Conservation (phyloP, 495 filamentous ascomycete genomes). For the Saxophila tyrrhenica region DNA sequence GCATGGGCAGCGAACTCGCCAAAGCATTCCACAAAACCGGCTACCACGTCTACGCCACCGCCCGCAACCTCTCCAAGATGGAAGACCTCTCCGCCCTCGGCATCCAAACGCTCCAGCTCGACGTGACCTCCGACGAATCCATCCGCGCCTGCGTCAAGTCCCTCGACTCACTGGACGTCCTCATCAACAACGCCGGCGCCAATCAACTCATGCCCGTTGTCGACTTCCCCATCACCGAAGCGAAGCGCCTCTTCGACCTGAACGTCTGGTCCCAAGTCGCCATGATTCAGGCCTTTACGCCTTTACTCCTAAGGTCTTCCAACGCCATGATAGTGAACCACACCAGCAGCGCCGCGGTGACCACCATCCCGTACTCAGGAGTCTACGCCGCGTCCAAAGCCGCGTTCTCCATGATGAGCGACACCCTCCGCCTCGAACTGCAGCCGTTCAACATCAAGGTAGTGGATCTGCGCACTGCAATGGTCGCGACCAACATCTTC, state of each 20-base stretch:
- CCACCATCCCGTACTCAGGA: constrained; percentile 6
- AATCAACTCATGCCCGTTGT: constrained; percentile 5
- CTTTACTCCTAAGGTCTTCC: constrained; percentile 12
- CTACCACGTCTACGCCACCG: constrained; percentile 46
- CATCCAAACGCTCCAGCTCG: constrained; percentile 39
- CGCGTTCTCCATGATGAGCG: constrained; percentile 21
- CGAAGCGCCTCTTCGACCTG: constrained; percentile 15
- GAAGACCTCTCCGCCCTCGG: constrained; percentile 27
- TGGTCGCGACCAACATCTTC: constrained; percentile 10
- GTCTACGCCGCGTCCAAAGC: constrained; percentile 30
- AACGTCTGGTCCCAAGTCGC: constrained; percentile 18
- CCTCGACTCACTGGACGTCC: constrained; percentile 27
- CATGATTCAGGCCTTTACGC: constrained; percentile 18
- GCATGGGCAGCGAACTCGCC: constrained; percentile 47
- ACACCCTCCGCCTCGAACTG: constrained; percentile 27
- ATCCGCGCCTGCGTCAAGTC: constrained; percentile 30
- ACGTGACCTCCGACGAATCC: constrained; percentile 34
- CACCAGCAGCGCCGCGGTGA: constrained; percentile 3
- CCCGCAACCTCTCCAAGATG: constrained; percentile 37
- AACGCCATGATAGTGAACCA: constrained; percentile 16
- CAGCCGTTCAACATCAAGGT: constrained; percentile 27
- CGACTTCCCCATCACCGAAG: constrained; percentile 11
- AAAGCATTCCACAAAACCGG: constrained; percentile 37
- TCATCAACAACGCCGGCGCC: constrained; percentile 18
- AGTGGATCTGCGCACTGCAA: constrained; percentile 21